Evolutionary conservation across 1,284 basidiomycete genomes (phyloP).

Genomic region (Ceratobasidium theobromae): DNA sequence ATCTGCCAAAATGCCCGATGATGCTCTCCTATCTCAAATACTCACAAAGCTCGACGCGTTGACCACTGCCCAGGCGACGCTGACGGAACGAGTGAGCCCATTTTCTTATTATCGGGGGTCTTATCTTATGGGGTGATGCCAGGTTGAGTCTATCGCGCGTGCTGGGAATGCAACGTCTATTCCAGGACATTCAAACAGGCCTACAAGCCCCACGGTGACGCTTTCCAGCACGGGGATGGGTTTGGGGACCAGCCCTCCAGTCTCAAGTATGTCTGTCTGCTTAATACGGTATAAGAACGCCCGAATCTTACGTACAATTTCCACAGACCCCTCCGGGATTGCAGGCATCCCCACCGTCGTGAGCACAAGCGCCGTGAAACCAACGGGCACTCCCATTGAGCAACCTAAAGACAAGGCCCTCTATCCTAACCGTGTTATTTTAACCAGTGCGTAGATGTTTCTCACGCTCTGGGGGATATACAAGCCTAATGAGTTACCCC

Average conservation of each 20-base stretch:
- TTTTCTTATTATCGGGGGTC: neutral
- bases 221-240: constrained; percentile 32
- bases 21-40: constrained; percentile 70
- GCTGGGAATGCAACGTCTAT: constrained; percentile 26
- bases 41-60: constrained; percentile 66
- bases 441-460: constrained; percentile 61
- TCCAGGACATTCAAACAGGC: constrained; percentile 34
- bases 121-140: neutral
- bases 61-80: constrained; percentile 67
- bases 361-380: constrained; percentile 37
- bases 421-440: constrained; percentile 74
- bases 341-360: constrained; percentile 42
- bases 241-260: constrained; percentile 9
- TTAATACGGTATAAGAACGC: neutral
- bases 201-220: constrained; percentile 22
- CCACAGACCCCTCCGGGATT: constrained; percentile 38
- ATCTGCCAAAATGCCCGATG: constrained; percentile 44
- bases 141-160: constrained; percentile 35
- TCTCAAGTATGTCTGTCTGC: constrained; percentile 31
- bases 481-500: constrained; percentile 2
- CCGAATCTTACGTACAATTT: constrained; percentile 26
- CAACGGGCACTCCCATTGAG: constrained; percentile 50
- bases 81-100: constrained; percentile 68
- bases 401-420: constrained; percentile 65
- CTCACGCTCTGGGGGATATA: constrained; percentile 5